Evolutionary conservation across 768 basidiomycete genomes (phyloP).

Genomic region (Clitopilus passeckerianus): DNA sequence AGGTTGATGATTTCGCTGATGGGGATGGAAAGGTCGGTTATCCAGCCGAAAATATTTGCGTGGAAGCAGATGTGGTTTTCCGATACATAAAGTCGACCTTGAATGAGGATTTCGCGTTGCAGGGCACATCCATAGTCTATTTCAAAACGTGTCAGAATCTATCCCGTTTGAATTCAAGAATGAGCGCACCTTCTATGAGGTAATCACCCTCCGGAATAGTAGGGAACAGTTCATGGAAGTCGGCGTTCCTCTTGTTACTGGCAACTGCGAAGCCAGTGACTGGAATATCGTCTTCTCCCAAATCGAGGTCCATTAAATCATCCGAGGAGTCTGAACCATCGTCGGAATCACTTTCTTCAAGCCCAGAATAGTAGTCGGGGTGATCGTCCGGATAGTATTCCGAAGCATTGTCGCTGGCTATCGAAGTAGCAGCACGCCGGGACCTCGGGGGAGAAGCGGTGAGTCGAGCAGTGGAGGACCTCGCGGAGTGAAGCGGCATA

Average conservation of each 20-base stretch:
- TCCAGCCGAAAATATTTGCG: conserved; percentile 99
- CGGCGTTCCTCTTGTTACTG: conserved; percentile 88
- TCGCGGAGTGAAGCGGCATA: conserved; percentile 6
- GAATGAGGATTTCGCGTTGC: conserved; percentile 93
- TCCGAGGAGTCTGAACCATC: conserved; percentile 25
- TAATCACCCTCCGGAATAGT: conserved; percentile 93
- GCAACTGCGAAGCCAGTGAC: conserved; percentile 98
- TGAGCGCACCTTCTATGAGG: conserved; percentile 84
- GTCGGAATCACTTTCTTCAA: conserved; percentile 29
- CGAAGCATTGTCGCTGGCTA: conserved; percentile 6
- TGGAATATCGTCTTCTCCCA: conserved; percentile 75
- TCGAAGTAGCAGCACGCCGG: conserved; percentile 3
- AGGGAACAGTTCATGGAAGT: conserved; percentile 93
- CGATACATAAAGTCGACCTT: conserved; percentile 94
- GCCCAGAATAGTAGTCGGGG: conserved; percentile 33
- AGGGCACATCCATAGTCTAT: conserved; percentile 96
- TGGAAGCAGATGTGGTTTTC: conserved; percentile 99
- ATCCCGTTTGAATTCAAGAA: conserved; percentile 1
- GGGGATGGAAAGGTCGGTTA: conserved; percentile 86
- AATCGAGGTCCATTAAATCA: conserved; percentile 34
- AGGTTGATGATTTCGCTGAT: conserved; percentile 82
- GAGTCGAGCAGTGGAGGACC: conserved; percentile 1
- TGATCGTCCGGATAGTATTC: conserved; percentile 25
- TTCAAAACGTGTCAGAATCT: conserved; percentile 3
- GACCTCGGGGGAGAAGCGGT: not conserved